phyloP scores from a whole-genome alignment of 192 early-diverging fungal genomes.

The Podila epigama region DNA sequence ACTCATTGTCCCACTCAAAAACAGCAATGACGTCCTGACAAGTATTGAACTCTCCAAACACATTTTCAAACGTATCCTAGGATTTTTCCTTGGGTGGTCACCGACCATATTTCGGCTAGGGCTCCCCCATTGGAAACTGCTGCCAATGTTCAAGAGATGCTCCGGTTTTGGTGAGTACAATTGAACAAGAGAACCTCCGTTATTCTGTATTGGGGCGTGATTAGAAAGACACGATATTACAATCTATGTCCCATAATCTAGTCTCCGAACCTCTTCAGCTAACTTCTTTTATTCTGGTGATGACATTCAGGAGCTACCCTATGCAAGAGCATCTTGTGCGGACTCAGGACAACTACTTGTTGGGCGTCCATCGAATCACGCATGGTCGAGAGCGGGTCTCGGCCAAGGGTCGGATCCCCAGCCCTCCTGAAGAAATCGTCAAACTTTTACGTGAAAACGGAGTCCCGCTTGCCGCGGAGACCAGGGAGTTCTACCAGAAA shows the following conservation, averaged over 20 bases:
- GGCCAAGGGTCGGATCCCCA: constrained; percentile 4
- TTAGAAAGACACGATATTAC: no score
- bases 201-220: no score
- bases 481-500: constrained; percentile 14
- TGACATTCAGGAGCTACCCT: constrained; percentile 81
- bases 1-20: no score
- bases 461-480: constrained; percentile 47
- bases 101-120: constrained; percentile 28
- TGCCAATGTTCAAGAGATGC: constrained; percentile 53
- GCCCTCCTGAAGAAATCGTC: constrained; percentile 32
- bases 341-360: constrained; percentile 85
- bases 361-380: constrained; percentile 85
- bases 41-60: no score
- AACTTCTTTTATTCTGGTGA: background rate
- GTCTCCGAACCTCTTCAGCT: no score
- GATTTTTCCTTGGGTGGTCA: constrained; percentile 41
- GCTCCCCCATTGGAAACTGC: constrained; percentile 35
- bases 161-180: constrained; percentile 47
- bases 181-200: background rate
- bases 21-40: no score
- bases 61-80: no score
- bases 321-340: constrained; percentile 85
- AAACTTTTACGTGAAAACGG: constrained; percentile 33
- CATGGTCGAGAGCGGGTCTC: constrained; percentile 29
- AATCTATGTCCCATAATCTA: no score